Conservation (phyloP, 371 early-diverging fungal species). For the Mucor circinelloides region DNA sequence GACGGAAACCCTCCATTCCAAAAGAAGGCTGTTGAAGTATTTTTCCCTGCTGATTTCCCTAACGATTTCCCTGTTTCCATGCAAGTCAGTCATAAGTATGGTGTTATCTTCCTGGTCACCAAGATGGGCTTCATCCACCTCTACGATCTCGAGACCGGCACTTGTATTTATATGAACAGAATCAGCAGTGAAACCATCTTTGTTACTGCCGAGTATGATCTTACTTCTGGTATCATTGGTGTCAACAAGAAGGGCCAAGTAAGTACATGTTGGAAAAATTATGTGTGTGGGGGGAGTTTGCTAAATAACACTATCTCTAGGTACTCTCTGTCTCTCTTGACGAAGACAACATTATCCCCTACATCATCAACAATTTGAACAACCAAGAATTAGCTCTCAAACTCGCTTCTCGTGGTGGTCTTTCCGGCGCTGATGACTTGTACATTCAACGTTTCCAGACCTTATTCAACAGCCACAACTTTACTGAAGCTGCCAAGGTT, state of each 20-base stretch:
- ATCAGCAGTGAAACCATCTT: conserved; percentile 97
- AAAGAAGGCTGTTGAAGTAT: conserved; percentile 92
- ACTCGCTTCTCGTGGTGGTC: conserved; percentile 86
- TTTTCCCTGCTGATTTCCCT: conserved; percentile 93
- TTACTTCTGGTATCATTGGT: conserved; percentile 87
- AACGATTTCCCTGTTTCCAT: conserved; percentile 97
- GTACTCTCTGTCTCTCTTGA: conserved; percentile 93
- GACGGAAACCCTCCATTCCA: conserved; percentile 89
- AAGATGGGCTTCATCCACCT: conserved; percentile 98
- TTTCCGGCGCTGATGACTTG: conserved; percentile 96
- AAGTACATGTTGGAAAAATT: conserved; percentile 9
- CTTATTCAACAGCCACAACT: conserved; percentile 78
- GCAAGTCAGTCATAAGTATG: conserved; percentile 92
- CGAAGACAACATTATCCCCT: conserved; percentile 87
- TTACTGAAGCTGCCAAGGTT: conserved; percentile 90
- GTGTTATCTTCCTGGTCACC: conserved; percentile 92
- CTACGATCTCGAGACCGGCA: conserved; percentile 92
- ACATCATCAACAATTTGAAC: conserved; percentile 80
- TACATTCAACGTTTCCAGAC: conserved; percentile 89
- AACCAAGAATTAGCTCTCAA: conserved; percentile 91
- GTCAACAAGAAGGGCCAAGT: conserved; percentile 97
- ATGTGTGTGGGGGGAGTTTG: too few species aligned
- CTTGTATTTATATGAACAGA: conserved; percentile 95
- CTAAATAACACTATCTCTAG: conserved; percentile 27
- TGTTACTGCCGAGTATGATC: conserved; percentile 91